These are phyloP conservation scores for Paecilomyces sp. DNA, from an alignment of 2,329 filamentous ascomycete genomes.

Conservation along the genomic window DNA sequence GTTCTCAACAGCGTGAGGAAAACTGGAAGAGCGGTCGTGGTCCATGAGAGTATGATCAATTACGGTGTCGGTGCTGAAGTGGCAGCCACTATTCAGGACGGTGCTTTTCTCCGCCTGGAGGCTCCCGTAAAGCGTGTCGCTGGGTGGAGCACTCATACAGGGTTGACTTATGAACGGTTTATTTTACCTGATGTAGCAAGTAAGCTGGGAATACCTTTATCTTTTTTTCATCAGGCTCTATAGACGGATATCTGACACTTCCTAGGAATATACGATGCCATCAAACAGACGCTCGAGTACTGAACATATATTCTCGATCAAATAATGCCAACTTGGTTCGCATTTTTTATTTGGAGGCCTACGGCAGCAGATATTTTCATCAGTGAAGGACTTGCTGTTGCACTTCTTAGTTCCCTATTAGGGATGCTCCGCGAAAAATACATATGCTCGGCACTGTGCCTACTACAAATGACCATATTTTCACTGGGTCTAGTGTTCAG, in stretches of 20 bases:
- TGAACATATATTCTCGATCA: slow-evolving; percentile 25
- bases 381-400: neutral
- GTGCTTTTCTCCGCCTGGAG: slow-evolving; percentile 75
- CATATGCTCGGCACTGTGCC: neutral
- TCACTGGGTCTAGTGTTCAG: neutral
- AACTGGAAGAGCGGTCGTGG: slow-evolving; percentile 78
- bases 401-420: neutral
- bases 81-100: slow-evolving; percentile 79
- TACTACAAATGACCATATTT: neutral
- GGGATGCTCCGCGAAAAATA: neutral
- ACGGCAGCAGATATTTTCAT: neutral
- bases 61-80: slow-evolving; percentile 84
- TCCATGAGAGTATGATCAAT: slow-evolving; percentile 90
- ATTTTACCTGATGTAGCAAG: slow-evolving; percentile 79
- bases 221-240: neutral
- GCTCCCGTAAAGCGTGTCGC: slow-evolving; percentile 79
- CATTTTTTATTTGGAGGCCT: neutral
- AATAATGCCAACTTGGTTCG: neutral
- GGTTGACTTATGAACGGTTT: slow-evolving; percentile 71
- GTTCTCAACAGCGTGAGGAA: slow-evolving; percentile 77
- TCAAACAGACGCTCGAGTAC: slow-evolving; percentile 61
- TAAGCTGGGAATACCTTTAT: slow-evolving; percentile 45
- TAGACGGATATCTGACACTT: neutral
- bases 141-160: slow-evolving; percentile 82
- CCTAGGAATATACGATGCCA: slow-evolving; percentile 63